Evolutionary conservation across 1,139 yeast genomes (phyloP), one percentile per base, ranked within the genome.

Genomic region (Scheffersomyces illinoinensis): DNA sequence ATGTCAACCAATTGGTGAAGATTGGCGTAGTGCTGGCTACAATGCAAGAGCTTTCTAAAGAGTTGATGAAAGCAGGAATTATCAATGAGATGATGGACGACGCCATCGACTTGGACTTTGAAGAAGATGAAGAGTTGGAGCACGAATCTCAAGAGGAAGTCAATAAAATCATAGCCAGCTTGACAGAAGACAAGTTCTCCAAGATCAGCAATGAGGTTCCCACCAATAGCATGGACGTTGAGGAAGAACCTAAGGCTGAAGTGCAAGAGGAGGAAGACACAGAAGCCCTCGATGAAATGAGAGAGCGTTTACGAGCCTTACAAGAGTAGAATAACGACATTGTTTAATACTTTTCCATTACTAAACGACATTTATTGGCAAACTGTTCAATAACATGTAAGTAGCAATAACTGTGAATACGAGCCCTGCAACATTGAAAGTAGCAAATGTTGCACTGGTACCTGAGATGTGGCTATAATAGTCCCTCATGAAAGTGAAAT

Each of bases 81-180:
- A 93, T 96, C 61, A 93, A 91, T 66, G 99, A 96, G 71, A 95
- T 96, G 98, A 88, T 93, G 73, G 93, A 91, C 59, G 99, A 96
- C 70, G 87, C 92, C 68, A 79, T 95, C 59, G 98, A 93, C 62
- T 76, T 84, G 57, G 80, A 88, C 51, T 86, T 83, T 56, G 92
- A 75, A 53, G 81, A 88, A 57, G 89, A 82, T 52, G 91, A 89
- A 59, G 71, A 68, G 54, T 83, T 86, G 61, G 88, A 89, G 57
- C 86, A 84, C 55, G 89, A 86, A 61, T 88, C 89, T 2, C 92
- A 89, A 64, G 91, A 87, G 50, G 96, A 91, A 69, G 79, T 85
- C 54, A 77, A 82, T 59, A 83, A 82, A 72, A 82, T 83, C 50
- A 79, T 68, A 74, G 83, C 64, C 68, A 79, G 65, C 72, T 82